Evolutionary conservation across 2,329 filamentous ascomycete species (phyloP).

Genomic region (Karstenula rhodostoma): DNA sequence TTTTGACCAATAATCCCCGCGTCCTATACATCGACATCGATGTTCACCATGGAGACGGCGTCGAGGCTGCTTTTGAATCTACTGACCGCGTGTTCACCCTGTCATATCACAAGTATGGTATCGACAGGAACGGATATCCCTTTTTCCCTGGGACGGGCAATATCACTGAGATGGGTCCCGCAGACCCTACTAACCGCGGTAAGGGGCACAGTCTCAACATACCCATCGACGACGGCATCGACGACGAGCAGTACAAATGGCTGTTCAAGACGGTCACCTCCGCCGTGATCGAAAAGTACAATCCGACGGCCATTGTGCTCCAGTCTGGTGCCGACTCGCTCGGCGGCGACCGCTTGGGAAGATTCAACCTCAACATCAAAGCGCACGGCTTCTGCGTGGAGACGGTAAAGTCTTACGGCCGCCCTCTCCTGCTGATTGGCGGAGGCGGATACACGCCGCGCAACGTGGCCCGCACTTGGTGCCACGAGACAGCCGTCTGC

Average conservation of each 20-base stretch:
- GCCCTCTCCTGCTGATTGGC: slow-evolving; percentile 89
- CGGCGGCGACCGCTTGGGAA: slow-evolving; percentile 89
- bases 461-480: slow-evolving; percentile 96
- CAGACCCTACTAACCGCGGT: slow-evolving; percentile 82
- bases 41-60: slow-evolving; percentile 89
- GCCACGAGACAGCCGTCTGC: slow-evolving; percentile 92
- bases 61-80: slow-evolving; percentile 90
- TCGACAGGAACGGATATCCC: slow-evolving; percentile 57
- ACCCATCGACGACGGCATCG: slow-evolving; percentile 88
- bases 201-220: slow-evolving; percentile 92
- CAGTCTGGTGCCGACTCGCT: slow-evolving; percentile 97
- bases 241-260: slow-evolving; percentile 84
- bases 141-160: slow-evolving; percentile 95
- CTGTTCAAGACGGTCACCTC: slow-evolving; percentile 86
- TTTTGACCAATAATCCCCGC: slow-evolving; percentile 81
- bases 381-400: slow-evolving; percentile 92
- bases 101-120: slow-evolving; percentile 97
- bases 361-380: slow-evolving; percentile 96
- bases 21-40: slow-evolving; percentile 96
- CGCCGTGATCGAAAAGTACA: slow-evolving; percentile 80
- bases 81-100: slow-evolving; percentile 91
- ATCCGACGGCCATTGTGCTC: slow-evolving; percentile 88
- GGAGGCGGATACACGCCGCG: slow-evolving; percentile 96
- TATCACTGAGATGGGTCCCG: slow-evolving; percentile 83
- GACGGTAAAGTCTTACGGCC: slow-evolving; percentile 80